Percentiles rank a stretch among this genome's conserved stretches.
phyloP scores from a whole-genome alignment of 169 alveolate species.

The Fabrea salina region DNA sequence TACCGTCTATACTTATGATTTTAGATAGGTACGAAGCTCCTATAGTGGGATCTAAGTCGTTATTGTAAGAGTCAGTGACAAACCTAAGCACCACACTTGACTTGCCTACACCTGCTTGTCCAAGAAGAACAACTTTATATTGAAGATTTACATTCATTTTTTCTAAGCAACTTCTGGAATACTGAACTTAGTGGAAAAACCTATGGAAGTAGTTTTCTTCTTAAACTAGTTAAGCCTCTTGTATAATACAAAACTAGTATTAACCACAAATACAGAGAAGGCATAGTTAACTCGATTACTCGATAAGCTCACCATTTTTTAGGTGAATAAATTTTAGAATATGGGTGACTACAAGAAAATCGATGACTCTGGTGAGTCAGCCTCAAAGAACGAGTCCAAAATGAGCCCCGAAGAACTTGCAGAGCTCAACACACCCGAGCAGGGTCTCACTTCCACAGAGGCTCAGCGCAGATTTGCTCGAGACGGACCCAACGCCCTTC shows the following conservation, averaged over 20 bases:
- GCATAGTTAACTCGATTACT: too few relatives aligned
- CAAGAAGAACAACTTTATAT: slow-evolving; percentile 86
- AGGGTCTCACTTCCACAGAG: slow-evolving; percentile 14
- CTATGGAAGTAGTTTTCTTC: too few relatives aligned
- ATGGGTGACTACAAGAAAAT: too few relatives aligned
- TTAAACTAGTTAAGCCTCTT: too few relatives aligned
- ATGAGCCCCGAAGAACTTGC: neutral
- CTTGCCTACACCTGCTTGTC: slow-evolving; percentile 91
- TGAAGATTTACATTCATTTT: neutral
- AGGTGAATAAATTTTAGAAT: too few relatives aligned
- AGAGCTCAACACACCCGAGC: neutral
- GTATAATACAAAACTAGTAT: too few relatives aligned
- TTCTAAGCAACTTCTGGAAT: too few relatives aligned
- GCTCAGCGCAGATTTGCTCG: slow-evolving; percentile 25
- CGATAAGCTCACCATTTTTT: too few relatives aligned
- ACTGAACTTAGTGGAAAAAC: too few relatives aligned
- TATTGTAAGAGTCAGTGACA: slow-evolving; percentile 85
- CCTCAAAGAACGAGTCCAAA: neutral
- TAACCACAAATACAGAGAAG: too few relatives aligned
- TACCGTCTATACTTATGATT: slow-evolving; percentile 50
- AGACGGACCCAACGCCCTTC: slow-evolving; percentile 31
- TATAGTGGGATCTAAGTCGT: slow-evolving; percentile 85
- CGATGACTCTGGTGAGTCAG: too few relatives aligned
- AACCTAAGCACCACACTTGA: slow-evolving; percentile 87
- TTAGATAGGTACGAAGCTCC: slow-evolving; percentile 87